Conservation (phyloP, 139 green algal genomes). For the Zygnema circumcarinatum region DNA sequence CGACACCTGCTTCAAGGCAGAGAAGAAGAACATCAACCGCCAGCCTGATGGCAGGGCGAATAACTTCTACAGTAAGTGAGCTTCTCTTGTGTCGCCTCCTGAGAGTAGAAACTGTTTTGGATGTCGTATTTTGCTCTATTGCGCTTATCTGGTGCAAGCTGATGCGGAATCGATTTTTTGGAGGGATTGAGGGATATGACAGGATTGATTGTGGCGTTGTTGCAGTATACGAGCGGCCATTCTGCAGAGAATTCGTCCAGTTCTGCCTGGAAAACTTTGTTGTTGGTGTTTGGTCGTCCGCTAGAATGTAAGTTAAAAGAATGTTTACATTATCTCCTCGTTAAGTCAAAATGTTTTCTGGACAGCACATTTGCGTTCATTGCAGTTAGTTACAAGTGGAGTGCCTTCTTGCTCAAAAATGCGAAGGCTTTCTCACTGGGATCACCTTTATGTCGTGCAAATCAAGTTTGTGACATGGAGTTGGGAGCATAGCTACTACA, state of each 20-base stretch:
- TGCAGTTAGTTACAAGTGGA: background rate
- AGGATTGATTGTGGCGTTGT: too few species aligned
- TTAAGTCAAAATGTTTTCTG: background rate
- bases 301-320: constrained; percentile 43
- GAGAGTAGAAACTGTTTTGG: too few species aligned
- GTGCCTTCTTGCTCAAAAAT: too few species aligned
- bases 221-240: constrained; percentile 52
- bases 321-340: background rate
- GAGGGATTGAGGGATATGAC: too few species aligned
- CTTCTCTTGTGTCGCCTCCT: too few species aligned
- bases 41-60: constrained; percentile 17
- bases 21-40: background rate
- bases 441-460: too few species aligned
- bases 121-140: too few species aligned
- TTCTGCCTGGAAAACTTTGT: constrained; percentile 56
- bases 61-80: constrained; percentile 30
- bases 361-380: background rate
- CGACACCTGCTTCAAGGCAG: constrained; percentile 23
- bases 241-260: constrained; percentile 37
- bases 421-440: too few species aligned
- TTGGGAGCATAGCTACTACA: too few species aligned
- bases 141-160: too few species aligned
- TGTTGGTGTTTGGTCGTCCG: constrained; percentile 52
- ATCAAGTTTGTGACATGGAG: too few species aligned
- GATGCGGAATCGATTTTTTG: too few species aligned